phyloP scores from a whole-genome alignment of 768 basidiomycete genomes.

The Trametes punicea region DNA sequence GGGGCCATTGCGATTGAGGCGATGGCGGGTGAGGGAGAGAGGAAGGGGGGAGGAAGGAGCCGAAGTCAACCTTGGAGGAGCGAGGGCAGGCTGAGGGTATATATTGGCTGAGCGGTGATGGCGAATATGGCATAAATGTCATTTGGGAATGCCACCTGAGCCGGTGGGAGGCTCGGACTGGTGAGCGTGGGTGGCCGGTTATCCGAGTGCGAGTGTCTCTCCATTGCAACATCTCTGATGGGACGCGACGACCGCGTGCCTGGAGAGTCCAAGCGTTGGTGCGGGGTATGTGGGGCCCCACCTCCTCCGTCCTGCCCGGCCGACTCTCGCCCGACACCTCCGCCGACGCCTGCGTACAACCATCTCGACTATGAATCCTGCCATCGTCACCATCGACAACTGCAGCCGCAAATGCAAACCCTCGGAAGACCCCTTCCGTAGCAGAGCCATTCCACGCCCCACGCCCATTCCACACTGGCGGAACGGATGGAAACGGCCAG shows the following conservation, averaged over 20 bases:
- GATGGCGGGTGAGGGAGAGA: neutral
- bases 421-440: too few relatives aligned
- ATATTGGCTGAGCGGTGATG: neutral
- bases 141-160: neutral
- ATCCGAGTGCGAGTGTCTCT: too few relatives aligned
- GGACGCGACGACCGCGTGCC: too few relatives aligned
- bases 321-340: neutral
- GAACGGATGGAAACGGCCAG: too few relatives aligned
- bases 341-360: neutral
- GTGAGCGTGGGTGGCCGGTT: slow-evolving; percentile 1
- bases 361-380: too few relatives aligned
- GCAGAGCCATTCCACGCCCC: too few relatives aligned
- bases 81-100: neutral
- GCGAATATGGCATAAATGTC: neutral
- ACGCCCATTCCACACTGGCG: too few relatives aligned
- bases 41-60: neutral
- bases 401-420: too few relatives aligned
- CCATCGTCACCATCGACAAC: too few relatives aligned
- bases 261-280: too few relatives aligned
- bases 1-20: slow-evolving; percentile 40
- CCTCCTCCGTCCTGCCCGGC: neutral
- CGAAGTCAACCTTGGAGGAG: neutral
- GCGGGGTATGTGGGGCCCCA: slow-evolving; percentile 14
- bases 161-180: neutral
- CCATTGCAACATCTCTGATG: slow-evolving; percentile 13